phyloP scores from a whole-genome alignment of 1,139 yeast genomes.

The Candida sanyaensis region DNA sequence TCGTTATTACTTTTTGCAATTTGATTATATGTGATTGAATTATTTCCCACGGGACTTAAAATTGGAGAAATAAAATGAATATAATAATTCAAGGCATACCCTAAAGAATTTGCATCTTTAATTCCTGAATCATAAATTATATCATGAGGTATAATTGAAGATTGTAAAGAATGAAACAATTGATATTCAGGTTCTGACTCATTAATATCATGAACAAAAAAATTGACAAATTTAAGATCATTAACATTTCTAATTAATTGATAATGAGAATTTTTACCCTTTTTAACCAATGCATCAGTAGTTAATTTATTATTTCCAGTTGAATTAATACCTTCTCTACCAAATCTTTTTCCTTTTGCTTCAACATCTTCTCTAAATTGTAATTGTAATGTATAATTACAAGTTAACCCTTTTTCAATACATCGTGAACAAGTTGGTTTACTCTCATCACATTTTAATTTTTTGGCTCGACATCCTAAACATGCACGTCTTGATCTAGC shows the following conservation, averaged over 20 bases:
- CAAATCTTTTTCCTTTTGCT: slow-evolving; percentile 28
- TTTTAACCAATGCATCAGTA: slow-evolving; percentile 14
- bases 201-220: slow-evolving; percentile 16
- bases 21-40: slow-evolving; percentile 16
- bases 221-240: slow-evolving; percentile 23
- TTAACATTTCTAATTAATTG: slow-evolving; percentile 15
- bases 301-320: slow-evolving; percentile 11
- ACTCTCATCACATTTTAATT: slow-evolving; percentile 47
- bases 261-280: slow-evolving; percentile 17
- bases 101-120: slow-evolving; percentile 18
- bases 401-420: slow-evolving; percentile 25
- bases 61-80: slow-evolving; percentile 29
- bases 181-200: slow-evolving; percentile 1
- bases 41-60: slow-evolving; percentile 25
- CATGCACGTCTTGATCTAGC: slow-evolving; percentile 31
- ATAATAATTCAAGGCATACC: slow-evolving; percentile 28
- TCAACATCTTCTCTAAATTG: slow-evolving; percentile 34
- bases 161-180: slow-evolving; percentile 14
- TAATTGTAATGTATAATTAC: slow-evolving; percentile 27
- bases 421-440: slow-evolving; percentile 46
- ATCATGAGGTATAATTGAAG: slow-evolving; percentile 24
- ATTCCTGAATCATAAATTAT: slow-evolving; percentile 11
- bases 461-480: slow-evolving; percentile 29
- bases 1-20: slow-evolving; percentile 7
- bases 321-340: slow-evolving; percentile 34